Evolutionary conservation across 352 stramenopile species (phyloP).

Genomic region (Pythium pyrilobum): DNA sequence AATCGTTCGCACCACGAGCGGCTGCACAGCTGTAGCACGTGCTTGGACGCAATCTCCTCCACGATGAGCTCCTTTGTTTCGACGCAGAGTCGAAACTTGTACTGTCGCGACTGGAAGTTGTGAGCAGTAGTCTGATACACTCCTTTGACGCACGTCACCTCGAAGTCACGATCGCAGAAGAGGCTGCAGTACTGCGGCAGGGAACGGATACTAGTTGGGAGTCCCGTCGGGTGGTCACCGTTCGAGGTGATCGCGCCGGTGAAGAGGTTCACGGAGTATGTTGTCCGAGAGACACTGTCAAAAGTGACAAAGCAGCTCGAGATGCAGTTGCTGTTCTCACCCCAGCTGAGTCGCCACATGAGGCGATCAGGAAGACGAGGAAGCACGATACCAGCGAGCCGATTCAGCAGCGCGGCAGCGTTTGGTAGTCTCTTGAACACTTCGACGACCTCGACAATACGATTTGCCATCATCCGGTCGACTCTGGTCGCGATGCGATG

Average conservation of each 20-base stretch:
- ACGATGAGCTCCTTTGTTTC: slow-evolving; percentile 23
- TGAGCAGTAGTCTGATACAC: slow-evolving; percentile 26
- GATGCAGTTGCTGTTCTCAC: background rate
- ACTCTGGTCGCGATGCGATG: slow-evolving; percentile 11
- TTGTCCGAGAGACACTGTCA: slow-evolving; percentile 9
- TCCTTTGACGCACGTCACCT: slow-evolving; percentile 29
- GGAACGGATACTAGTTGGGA: slow-evolving; percentile 28
- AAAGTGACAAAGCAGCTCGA: slow-evolving; percentile 26
- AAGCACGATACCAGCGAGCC: no score
- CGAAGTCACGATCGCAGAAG: slow-evolving; percentile 47
- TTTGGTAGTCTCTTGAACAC: no score
- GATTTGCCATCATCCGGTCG: slow-evolving; percentile 26
- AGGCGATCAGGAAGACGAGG: no score
- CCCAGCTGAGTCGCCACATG: no score
- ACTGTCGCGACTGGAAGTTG: slow-evolving; percentile 23
- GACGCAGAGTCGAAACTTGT: slow-evolving; percentile 29
- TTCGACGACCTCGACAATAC: slow-evolving; percentile 10
- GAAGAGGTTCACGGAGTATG: slow-evolving; percentile 47
- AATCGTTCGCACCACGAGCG: slow-evolving; percentile 24
- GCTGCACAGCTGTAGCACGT: slow-evolving; percentile 31
- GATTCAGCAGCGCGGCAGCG: no score
- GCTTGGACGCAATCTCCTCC: slow-evolving; percentile 19
- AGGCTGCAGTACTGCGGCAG: slow-evolving; percentile 25
- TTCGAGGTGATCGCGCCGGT: slow-evolving; percentile 36
- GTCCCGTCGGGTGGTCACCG: slow-evolving; percentile 29